Evolutionary conservation across 306 rosid species (phyloP).

Genomic region (Cicer chorassanicum): DNA sequence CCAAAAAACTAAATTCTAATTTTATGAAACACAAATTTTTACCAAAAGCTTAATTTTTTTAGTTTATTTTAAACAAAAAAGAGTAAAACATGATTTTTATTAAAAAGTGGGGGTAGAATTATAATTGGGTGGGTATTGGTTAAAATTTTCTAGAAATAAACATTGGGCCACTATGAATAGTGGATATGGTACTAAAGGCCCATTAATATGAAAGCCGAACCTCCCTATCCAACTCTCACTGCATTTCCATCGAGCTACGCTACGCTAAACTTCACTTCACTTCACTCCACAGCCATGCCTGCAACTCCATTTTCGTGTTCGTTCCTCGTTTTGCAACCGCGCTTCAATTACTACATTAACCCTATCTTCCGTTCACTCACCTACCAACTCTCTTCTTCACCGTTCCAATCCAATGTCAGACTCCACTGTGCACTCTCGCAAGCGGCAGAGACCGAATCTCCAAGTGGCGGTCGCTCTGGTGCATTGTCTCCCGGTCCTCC

Average conservation of each 20-base stretch:
- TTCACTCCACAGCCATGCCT: constrained; percentile 50
- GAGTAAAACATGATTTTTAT: too few relatives aligned
- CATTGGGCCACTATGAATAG: background rate
- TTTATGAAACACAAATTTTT: too few relatives aligned
- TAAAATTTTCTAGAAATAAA: background rate
- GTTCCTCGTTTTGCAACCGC: constrained; percentile 59
- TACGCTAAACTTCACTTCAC: background rate
- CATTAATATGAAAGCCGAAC: constrained; percentile 3
- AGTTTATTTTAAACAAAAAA: too few relatives aligned
- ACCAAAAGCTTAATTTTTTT: too few relatives aligned
- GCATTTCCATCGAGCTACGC: background rate
- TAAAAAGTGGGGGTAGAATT: too few relatives aligned
- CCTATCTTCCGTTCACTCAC: constrained; percentile 58
- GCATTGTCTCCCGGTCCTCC: constrained; percentile 62
- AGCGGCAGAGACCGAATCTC: constrained; percentile 52
- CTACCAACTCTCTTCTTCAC: constrained; percentile 52
- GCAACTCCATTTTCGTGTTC: constrained; percentile 60
- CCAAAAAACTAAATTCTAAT: too few relatives aligned
- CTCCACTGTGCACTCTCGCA: constrained; percentile 52
- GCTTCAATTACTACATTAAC: constrained; percentile 51
- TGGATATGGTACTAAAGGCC: background rate
- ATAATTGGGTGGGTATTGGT: too few relatives aligned
- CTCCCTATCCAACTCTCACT: background rate
- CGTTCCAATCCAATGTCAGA: constrained; percentile 49
- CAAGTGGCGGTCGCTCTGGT: constrained; percentile 64